Conservation (phyloP, 768 basidiomycete genomes). For the Trametes gibbosa region DNA sequence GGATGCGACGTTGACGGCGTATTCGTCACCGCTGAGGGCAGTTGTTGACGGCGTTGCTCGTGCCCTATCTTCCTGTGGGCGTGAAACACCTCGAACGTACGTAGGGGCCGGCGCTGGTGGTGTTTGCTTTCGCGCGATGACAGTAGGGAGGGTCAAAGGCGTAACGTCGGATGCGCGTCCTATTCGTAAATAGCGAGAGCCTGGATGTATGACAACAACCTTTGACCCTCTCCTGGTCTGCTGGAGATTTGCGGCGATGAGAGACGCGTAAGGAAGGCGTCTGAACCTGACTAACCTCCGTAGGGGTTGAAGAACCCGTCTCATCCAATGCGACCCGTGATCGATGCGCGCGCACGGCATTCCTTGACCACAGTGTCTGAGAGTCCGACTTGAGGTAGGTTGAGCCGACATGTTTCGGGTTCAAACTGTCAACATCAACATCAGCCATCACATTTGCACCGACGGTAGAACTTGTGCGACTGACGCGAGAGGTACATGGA, state of each 20-base stretch:
- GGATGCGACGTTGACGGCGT: slow-evolving; percentile 43
- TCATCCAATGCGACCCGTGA: slow-evolving; percentile 45
- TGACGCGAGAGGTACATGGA: slow-evolving; percentile 76
- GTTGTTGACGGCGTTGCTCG: slow-evolving; percentile 24
- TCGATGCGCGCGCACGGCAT: slow-evolving; percentile 48
- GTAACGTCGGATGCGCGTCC: slow-evolving; percentile 77
- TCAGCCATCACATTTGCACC: not conserved
- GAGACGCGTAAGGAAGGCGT: slow-evolving; percentile 23
- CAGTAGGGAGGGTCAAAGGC: slow-evolving; percentile 64
- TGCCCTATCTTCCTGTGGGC: slow-evolving; percentile 45
- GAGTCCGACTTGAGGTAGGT: slow-evolving; percentile 76
- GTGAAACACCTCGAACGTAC: slow-evolving; percentile 50
- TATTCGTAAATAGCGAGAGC: slow-evolving; percentile 69
- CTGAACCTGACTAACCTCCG: slow-evolving; percentile 22
- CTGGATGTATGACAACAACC: slow-evolving; percentile 77
- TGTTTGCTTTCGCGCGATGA: slow-evolving; percentile 66
- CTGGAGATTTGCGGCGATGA: not conserved
- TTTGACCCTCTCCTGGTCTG: slow-evolving; percentile 69
- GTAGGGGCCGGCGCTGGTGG: slow-evolving; percentile 41
- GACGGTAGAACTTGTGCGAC: slow-evolving; percentile 17
- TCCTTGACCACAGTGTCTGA: slow-evolving; percentile 71
- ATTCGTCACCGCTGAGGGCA: slow-evolving; percentile 45
- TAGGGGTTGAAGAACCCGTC: slow-evolving; percentile 27
- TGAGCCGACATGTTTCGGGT: slow-evolving; percentile 77
- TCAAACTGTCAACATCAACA: slow-evolving; percentile 46